Evolutionary conservation across 1,284 basidiomycete genomes (phyloP).

Genomic region (Cryptococcus neoformans): DNA sequence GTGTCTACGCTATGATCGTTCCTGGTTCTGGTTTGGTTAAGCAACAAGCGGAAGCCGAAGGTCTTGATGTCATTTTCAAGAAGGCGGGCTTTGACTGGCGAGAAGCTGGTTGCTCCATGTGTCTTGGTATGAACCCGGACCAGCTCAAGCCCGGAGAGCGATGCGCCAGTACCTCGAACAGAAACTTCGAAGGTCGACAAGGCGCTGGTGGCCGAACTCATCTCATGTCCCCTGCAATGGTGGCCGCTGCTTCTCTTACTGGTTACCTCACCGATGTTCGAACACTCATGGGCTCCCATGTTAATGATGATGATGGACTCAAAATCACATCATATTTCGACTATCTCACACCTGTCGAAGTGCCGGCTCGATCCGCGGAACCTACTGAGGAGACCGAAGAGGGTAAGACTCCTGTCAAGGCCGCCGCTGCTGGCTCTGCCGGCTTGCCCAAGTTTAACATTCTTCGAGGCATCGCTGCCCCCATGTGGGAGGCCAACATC

Average conservation of each 20-base stretch:
- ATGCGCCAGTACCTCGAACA: conserved; percentile 94
- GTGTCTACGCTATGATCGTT: conserved; percentile 89
- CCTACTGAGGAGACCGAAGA: conserved; percentile 41
- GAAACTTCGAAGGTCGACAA: conserved; percentile 93
- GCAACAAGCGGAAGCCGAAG: conserved; percentile 91
- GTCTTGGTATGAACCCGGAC: conserved; percentile 96
- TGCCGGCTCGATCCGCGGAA: conserved; percentile 59
- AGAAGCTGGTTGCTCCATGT: conserved; percentile 98
- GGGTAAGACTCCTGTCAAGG: conserved; percentile 51
- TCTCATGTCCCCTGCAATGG: conserved; percentile 92
- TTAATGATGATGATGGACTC: conserved; percentile 51
- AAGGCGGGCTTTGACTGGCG: conserved; percentile 97
- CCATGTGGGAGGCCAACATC: conserved; percentile 87
- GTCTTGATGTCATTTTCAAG: conserved; percentile 85
- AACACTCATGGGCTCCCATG: conserved; percentile 63
- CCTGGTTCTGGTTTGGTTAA: conserved; percentile 94
- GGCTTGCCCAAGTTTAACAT: conserved; percentile 72
- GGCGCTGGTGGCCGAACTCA: conserved; percentile 91
- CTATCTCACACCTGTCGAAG: conserved; percentile 70
- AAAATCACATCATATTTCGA: conserved; percentile 68
- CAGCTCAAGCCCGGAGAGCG: conserved; percentile 85
- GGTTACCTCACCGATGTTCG: conserved; percentile 87
- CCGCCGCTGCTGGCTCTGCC: conserved; percentile 56
- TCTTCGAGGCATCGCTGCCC: conserved; percentile 80
- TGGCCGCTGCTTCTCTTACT: conserved; percentile 86